These are phyloP conservation scores for Candida ortonii DNA, from an alignment of 805 yeast species.

Conservation along the genomic window DNA sequence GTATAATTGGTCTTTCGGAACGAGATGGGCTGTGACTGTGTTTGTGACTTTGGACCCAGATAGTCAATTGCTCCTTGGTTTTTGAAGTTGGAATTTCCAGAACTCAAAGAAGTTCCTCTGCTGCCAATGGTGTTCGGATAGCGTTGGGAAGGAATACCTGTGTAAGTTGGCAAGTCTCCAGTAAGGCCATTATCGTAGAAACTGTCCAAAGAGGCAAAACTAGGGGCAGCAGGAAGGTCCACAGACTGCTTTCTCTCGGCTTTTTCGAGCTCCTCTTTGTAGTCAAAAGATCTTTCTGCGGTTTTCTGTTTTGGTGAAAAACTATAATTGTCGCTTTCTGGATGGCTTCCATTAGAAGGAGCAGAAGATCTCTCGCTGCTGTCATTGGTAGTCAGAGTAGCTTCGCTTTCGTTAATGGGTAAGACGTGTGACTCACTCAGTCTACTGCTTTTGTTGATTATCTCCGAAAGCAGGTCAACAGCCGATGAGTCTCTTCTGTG, in stretches of 20 bases:
- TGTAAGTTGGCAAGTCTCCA: conserved; percentile 5
- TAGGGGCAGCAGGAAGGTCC: conserved; percentile 58
- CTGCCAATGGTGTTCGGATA: conserved; percentile 6
- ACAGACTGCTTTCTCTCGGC: conserved; percentile 11
- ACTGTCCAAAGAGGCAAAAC: conserved; percentile 77
- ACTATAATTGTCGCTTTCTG: no score
- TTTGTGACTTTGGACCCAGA: no score
- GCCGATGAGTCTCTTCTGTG: conserved; percentile 19
- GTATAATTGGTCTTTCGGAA: conserved; percentile 14
- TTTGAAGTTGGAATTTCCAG: conserved; percentile 11
- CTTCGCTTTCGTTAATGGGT: conserved; percentile 13
- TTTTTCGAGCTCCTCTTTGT: conserved; percentile 18
- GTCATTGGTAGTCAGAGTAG: conserved; percentile 10
- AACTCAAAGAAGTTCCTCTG: conserved; percentile 5
- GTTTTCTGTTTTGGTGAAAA: no score
- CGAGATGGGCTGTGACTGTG: conserved; percentile 4
- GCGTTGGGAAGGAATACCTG: conserved; percentile 14
- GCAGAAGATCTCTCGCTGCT: conserved; percentile 13
- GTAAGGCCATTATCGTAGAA: conserved; percentile 39
- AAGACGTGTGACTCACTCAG: conserved; percentile 3
- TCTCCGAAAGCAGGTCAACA: conserved; percentile 19
- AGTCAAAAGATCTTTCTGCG: conserved; percentile 17
- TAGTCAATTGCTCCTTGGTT: no score
- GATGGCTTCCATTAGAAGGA: no score
- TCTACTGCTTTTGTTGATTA: conserved; percentile 16